phyloP scores from a whole-genome alignment of 352 stramenopile species.

The Phytophthora meadii region DNA sequence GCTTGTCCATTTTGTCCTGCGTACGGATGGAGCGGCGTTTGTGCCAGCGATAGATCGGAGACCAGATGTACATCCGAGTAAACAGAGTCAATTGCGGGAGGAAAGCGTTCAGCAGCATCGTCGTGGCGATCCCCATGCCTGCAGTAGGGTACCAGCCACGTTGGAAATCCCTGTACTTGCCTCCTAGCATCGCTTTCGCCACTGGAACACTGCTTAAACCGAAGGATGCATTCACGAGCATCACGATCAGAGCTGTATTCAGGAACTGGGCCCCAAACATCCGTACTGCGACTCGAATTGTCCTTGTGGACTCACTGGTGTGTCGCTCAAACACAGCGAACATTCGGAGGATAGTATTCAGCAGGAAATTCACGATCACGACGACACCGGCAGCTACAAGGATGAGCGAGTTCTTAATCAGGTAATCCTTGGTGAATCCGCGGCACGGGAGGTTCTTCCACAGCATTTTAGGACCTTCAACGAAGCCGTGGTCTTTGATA shows the following conservation, averaged over 20 bases:
- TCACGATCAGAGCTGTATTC: slow-evolving; percentile 64
- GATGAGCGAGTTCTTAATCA: slow-evolving; percentile 57
- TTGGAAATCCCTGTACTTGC: slow-evolving; percentile 59
- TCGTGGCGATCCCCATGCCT: slow-evolving; percentile 58
- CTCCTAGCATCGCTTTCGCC: slow-evolving; percentile 44
- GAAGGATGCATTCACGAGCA: slow-evolving; percentile 61
- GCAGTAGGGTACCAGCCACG: slow-evolving; percentile 64
- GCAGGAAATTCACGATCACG: slow-evolving; percentile 55
- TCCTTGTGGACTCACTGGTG: slow-evolving; percentile 57
- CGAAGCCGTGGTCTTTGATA: slow-evolving; percentile 42
- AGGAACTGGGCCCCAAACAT: slow-evolving; percentile 66
- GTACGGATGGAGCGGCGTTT: slow-evolving; percentile 43
- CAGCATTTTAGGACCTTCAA: slow-evolving; percentile 41
- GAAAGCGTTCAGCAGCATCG: slow-evolving; percentile 63
- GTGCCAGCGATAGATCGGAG: slow-evolving; percentile 37
- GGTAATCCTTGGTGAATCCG: slow-evolving; percentile 51
- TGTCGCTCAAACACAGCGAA: slow-evolving; percentile 61
- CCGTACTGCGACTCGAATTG: slow-evolving; percentile 47
- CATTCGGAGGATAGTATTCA: slow-evolving; percentile 49
- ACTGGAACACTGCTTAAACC: slow-evolving; percentile 36
- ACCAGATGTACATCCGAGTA: slow-evolving; percentile 36
- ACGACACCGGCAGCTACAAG: slow-evolving; percentile 47
- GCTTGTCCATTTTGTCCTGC: slow-evolving; percentile 52
- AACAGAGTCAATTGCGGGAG: slow-evolving; percentile 54
- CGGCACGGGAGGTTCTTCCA: slow-evolving; percentile 49